A percentile compares a stretch with the other conserved stretches of the same genome.
phyloP scores from a whole-genome alignment of 495 filamentous ascomycete genomes.

The Penicillium egyptiacum region DNA sequence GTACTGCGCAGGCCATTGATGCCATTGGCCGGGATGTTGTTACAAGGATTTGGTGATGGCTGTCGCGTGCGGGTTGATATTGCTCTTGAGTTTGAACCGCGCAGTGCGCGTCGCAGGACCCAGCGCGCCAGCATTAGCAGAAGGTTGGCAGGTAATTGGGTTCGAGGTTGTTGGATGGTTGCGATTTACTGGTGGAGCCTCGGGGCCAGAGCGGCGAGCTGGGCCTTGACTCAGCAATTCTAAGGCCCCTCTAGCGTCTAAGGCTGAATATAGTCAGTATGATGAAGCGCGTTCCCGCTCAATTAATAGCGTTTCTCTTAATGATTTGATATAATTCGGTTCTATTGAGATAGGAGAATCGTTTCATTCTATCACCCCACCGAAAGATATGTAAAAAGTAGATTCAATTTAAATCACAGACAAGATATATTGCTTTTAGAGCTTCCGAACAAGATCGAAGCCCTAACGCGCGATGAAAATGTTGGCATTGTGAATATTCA shows the following conservation, averaged over 20 bases:
- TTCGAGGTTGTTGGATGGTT: constrained; percentile 1
- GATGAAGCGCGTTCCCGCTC: not conserved
- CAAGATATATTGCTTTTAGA: constrained; percentile 3
- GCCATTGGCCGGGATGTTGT: not conserved
- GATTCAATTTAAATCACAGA: constrained; percentile 5
- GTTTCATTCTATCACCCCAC: not conserved
- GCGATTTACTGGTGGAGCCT: not conserved
- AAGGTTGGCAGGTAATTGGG: not conserved
- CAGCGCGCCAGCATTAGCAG: not conserved
- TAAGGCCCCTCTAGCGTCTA: not conserved
- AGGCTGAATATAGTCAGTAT: not conserved
- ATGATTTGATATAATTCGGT: too few relatives aligned
- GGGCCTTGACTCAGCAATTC: constrained; percentile 8
- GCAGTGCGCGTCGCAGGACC: not conserved
- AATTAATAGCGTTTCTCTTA: not conserved
- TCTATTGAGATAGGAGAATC: not conserved
- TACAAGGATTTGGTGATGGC: not conserved
- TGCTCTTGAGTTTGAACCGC: not conserved
- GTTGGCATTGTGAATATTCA: constrained; percentile 19
- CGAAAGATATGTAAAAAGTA: not conserved
- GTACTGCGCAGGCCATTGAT: not conserved
- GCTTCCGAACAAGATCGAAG: not conserved
- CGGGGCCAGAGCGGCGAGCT: not conserved
- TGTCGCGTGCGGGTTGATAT: not conserved
- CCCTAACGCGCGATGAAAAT: constrained; percentile 10